These are phyloP conservation scores for Ogataea henricii DNA, from an alignment of 805 yeast genomes.

Conservation along the genomic window DNA sequence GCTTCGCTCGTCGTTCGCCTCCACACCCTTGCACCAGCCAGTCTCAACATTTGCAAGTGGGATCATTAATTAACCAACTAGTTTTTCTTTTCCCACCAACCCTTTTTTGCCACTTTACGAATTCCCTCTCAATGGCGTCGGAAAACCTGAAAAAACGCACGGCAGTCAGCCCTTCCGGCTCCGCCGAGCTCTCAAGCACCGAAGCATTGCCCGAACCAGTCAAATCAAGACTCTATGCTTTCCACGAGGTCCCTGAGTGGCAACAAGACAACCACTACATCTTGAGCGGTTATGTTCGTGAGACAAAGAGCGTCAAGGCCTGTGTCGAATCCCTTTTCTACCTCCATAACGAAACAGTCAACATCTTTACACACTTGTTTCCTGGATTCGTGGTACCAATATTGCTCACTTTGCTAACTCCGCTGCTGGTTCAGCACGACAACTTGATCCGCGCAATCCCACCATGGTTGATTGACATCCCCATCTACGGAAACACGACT, in stretches of 20 bases:
- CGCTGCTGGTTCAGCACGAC: conserved; percentile 19
- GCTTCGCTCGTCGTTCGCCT: too few relatives aligned
- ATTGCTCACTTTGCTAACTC: conserved; percentile 22
- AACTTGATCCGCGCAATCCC: conserved; percentile 28
- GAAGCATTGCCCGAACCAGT: background rate
- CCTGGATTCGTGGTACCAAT: conserved; percentile 43
- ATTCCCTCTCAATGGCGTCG: too few relatives aligned
- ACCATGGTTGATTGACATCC: conserved; percentile 27
- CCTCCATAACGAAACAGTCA: conserved; percentile 55
- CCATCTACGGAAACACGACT: conserved; percentile 29
- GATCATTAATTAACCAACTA: too few relatives aligned
- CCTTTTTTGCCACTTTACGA: too few relatives aligned
- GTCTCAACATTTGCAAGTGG: too few relatives aligned
- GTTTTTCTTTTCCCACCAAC: too few relatives aligned
- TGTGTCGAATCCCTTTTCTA: conserved; percentile 46
- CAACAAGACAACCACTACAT: conserved; percentile 59
- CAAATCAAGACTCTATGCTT: conserved; percentile 20
- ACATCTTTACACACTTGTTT: conserved; percentile 51
- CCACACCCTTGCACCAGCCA: too few relatives aligned
- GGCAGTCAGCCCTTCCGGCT: too few relatives aligned
- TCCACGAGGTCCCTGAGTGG: conserved; percentile 54
- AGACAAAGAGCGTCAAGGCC: conserved; percentile 41
- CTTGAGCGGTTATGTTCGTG: conserved; percentile 50
- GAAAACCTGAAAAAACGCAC: too few relatives aligned
- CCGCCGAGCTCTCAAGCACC: too few relatives aligned